A percentile compares a stretch with the other conserved stretches of the same genome.
phyloP scores from a whole-genome alignment of 2,329 filamentous ascomycete species.

The Cordyceps militaris region DNA sequence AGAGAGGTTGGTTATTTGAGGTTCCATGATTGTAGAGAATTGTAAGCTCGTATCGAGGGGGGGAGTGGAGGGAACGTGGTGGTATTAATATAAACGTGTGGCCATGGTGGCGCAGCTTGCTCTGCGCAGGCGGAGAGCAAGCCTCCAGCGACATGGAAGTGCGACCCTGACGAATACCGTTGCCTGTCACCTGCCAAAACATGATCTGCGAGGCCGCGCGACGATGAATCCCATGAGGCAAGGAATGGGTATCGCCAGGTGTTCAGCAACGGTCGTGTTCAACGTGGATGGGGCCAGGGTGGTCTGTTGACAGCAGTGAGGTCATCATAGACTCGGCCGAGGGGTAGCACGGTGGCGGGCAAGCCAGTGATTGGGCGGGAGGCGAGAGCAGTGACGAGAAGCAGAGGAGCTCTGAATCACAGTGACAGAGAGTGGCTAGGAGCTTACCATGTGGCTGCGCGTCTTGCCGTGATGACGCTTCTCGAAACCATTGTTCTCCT shows the following conservation, averaged over 20 bases:
- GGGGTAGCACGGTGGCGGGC: neutral
- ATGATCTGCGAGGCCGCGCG: neutral
- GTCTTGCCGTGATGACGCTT: slow-evolving; percentile 76
- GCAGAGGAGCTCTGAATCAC: neutral
- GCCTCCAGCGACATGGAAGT: slow-evolving; percentile 6
- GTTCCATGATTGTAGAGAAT: neutral
- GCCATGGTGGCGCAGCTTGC: slow-evolving; percentile 1
- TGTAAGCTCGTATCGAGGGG: neutral
- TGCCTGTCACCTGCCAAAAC: neutral
- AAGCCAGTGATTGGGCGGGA: neutral
- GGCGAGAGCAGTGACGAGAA: neutral
- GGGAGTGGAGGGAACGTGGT: neutral
- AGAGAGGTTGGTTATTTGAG: slow-evolving; percentile 21
- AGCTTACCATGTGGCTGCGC: slow-evolving; percentile 75
- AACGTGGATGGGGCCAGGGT: neutral
- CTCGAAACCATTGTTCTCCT: slow-evolving; percentile 42
- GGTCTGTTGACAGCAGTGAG: neutral
- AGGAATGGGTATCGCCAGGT: neutral
- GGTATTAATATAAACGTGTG: neutral
- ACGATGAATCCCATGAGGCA: neutral
- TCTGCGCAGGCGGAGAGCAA: neutral
- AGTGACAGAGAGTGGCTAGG: neutral
- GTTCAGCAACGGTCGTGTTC: neutral
- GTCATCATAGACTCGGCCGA: neutral
- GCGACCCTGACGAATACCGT: neutral